phyloP scores from a whole-genome alignment of 139 green algal genomes.

The Ettlia oleoabundans region DNA sequence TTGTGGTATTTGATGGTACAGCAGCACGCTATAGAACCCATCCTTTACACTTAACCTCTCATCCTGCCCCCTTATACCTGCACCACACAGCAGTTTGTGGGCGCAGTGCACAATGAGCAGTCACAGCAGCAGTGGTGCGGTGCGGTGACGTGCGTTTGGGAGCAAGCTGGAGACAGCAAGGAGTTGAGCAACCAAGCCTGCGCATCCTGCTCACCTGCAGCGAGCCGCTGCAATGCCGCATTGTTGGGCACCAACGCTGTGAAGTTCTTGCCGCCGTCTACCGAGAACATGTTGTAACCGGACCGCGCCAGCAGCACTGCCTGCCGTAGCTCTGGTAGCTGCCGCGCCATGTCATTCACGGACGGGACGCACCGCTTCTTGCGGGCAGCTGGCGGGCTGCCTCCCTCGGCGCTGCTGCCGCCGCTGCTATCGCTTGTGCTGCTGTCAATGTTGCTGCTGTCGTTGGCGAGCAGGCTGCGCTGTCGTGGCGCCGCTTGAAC shows the following conservation, averaged over 20 bases:
- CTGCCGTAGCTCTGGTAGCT: slow-evolving; percentile 9
- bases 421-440: not conserved
- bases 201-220: not conserved
- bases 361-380: not conserved
- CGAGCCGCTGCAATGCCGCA: slow-evolving; percentile 11
- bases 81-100: not conserved
- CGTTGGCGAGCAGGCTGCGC: not conserved
- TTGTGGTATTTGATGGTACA: slow-evolving; percentile 20
- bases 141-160: not conserved
- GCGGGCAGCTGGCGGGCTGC: not conserved
- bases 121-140: no score
- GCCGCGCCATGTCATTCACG: not conserved
- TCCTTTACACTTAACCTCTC: not conserved
- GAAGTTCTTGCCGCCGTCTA: slow-evolving; percentile 13
- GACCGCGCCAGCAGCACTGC: not conserved
- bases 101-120: not conserved
- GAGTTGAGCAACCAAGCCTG: no score
- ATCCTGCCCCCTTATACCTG: not conserved
- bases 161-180: no score
- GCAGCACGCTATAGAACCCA: slow-evolving; percentile 1
- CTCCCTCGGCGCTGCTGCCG: not conserved
- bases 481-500: not conserved
- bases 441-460: slow-evolving; percentile 42
- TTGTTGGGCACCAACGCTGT: not conserved
- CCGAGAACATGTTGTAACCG: slow-evolving; percentile 8